Base-by-base conservation (phyloP, 257 asterid genomes). In the Nicotiana tomentosiformis region DNA sequence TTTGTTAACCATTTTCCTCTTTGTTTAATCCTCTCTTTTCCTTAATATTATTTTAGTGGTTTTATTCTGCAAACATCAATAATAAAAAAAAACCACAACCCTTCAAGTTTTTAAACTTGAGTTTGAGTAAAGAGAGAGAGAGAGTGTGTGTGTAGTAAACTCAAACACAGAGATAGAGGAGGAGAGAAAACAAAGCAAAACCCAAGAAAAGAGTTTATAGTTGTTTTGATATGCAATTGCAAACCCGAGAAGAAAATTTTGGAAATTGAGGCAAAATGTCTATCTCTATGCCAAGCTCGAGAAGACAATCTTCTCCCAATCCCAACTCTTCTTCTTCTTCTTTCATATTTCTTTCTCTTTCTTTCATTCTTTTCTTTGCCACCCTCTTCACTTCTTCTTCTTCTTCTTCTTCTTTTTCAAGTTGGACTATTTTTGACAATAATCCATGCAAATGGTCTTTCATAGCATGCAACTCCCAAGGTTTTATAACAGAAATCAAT, bases 201-300 rank as follows among this genome's bases (percentile, higher is more conserved):
- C 84, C 82, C 81, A 79, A 83, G 69, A 60, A 55, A 85, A 46
- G 82, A 82, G 83, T 67, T 86, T 86, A 87, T 26, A 26, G 43
- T 74, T 74, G 29, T 66, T 66, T 66, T 66, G 84, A 49, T 37
- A 81, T 81, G 66, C 55, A 80, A 80, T 62, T 87, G 88, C 89
- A 89, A 89, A 83, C 90, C 92, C 90, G 81, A 86, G 91, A 87
- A 87, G 87, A 84, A 84, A 84, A 80, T 88, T 86, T 86, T 87
- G 90, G 88, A 89, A 89, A 80, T 87, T 89, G 90, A 89, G 88
- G 89, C 90, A 89, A 89, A 83, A 81, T 81, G 83, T 66, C 64
- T 77, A 77, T 86, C 89, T 88, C 86, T 84, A 86, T 77, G 84
- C 84, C 81, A 57, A 80, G 82, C 85, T 86, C 91, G 89, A 88